A percentile compares a stretch with the other conserved stretches of the same genome.
Conservation (phyloP, 805 yeast genomes). For the Candida ipomoeae region DNA sequence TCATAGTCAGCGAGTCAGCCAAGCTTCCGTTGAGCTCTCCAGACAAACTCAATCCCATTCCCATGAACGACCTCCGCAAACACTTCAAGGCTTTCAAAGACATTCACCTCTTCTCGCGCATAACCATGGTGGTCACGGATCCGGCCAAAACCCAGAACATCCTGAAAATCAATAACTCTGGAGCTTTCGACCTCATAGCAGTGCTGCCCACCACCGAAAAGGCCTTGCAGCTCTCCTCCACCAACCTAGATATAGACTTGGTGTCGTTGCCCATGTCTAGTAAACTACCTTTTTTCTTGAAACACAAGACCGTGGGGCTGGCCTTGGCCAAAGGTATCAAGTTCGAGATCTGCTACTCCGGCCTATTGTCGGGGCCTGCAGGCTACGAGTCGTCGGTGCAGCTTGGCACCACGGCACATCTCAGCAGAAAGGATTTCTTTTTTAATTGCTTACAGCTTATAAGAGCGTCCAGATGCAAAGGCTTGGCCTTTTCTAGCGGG, state of each 20-base stretch:
- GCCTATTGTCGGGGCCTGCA: slow-evolving; percentile 42
- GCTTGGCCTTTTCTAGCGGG: slow-evolving; percentile 77
- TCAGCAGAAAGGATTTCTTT: slow-evolving; percentile 58
- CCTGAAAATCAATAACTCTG: slow-evolving; percentile 38
- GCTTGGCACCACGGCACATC: slow-evolving; percentile 24
- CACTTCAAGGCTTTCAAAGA: slow-evolving; percentile 27
- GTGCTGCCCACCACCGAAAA: slow-evolving; percentile 78
- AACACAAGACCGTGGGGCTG: slow-evolving; percentile 79
- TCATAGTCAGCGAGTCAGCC: slow-evolving; percentile 46
- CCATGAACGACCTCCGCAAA: slow-evolving; percentile 28
- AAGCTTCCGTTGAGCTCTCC: slow-evolving; percentile 48
- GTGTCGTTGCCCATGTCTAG: slow-evolving; percentile 65
- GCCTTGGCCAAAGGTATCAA: slow-evolving; percentile 80
- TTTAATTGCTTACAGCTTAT: slow-evolving; percentile 69
- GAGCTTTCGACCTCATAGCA: slow-evolving; percentile 70
- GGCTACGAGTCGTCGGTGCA: slow-evolving; percentile 22
- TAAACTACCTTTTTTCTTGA: slow-evolving; percentile 69
- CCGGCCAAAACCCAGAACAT: slow-evolving; percentile 69
- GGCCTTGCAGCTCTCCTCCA: slow-evolving; percentile 68
- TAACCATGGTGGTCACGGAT: slow-evolving; percentile 74
- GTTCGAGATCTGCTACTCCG: slow-evolving; percentile 71
- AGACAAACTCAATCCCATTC: slow-evolving; percentile 45
- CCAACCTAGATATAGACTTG: slow-evolving; percentile 75
- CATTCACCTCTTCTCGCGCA: slow-evolving; percentile 53
- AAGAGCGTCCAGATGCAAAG: slow-evolving; percentile 77